phyloP scores from a whole-genome alignment of 768 basidiomycete species.

The Punctularia strigosozonata region DNA sequence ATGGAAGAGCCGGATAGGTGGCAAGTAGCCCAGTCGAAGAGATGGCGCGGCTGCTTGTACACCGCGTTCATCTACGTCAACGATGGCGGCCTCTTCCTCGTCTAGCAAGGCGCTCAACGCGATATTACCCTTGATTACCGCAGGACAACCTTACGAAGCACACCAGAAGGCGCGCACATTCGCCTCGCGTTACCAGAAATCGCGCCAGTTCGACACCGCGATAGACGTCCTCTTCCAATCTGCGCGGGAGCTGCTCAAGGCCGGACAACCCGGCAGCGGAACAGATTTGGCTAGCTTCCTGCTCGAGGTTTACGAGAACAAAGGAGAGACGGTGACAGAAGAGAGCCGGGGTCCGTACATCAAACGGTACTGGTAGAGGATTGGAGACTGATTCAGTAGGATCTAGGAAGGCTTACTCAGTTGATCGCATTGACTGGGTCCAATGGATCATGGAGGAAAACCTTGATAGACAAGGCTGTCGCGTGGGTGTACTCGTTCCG shows the following conservation, averaged over 20 bases:
- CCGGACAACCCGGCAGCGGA: constrained; percentile 81
- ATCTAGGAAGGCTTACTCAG: constrained; percentile 75
- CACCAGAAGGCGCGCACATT: constrained; percentile 97
- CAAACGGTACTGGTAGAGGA: constrained; percentile 6
- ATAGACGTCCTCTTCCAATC: constrained; percentile 90
- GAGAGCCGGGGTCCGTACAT: constrained; percentile 62
- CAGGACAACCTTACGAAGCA: constrained; percentile 76
- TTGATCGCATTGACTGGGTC: constrained; percentile 79
- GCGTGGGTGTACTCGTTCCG: constrained; percentile 43
- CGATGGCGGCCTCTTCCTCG: no score
- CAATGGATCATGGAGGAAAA: constrained; percentile 81
- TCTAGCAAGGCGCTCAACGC: constrained; percentile 63
- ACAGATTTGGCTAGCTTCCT: constrained; percentile 74
- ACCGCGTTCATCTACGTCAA: no score
- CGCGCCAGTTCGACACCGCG: constrained; percentile 72
- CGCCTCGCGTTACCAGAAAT: constrained; percentile 77
- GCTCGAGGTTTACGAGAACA: constrained; percentile 73
- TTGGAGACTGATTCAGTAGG: background rate
- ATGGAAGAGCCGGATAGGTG: no score
- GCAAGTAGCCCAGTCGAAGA: no score
- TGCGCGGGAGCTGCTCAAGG: constrained; percentile 79
- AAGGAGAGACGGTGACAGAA: constrained; percentile 60
- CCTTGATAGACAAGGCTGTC: constrained; percentile 72
- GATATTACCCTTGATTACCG: constrained; percentile 60
- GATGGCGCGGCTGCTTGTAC: no score